Base-by-base conservation (phyloP, 148 eudicot genomes). In the Vaccinium myrtillus region DNA sequence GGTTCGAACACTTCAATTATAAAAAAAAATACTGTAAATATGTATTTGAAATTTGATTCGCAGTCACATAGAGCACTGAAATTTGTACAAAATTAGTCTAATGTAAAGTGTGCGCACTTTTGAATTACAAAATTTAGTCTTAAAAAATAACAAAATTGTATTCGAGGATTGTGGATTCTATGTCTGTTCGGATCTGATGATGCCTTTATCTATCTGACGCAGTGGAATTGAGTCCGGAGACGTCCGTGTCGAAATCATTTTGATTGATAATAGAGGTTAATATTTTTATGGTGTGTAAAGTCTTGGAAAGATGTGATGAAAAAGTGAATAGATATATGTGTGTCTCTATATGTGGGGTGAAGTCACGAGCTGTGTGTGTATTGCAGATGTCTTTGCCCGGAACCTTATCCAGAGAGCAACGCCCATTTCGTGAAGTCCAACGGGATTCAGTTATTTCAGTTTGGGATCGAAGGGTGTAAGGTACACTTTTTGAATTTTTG, bases 401-500 rank as follows among this genome's bases (percentile, higher is more conserved):
- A 96, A 85, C 97, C 97, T 16, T 94, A 94, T 85, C 98, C 98
- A 36, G 95, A 93, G 81, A 86, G 84, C 0, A 94, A 93, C 70
- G 69, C 85, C 87, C 87, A 90, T 89, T 94, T 96, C 67, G 87
- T 93, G 77, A 92, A 89, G 90, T 81, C 87, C 58, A 96, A 94
- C 84, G 97, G 95, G 83, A 92, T 96, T 78, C 91, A 88, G 71
- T 90, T 96, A 2, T 90, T 88, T 75, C 98, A 96, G 50, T 93
- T 96, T 67, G 98, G 95, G 43, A 91, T 96, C 27, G 98, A 96
- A 85, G 95, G 99, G 36, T 86, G 91, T 81, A 96, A 96, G 92
- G 99, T 94, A 89, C 23, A 51, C 50, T 25, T 5, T 78, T 16
- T 27, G 7, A 0, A 63, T 74, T 36, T 36, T 75, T 43, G 12